Conservation (phyloP, 1,284 basidiomycete species). For the Cryptococcus amylolentus region DNA sequence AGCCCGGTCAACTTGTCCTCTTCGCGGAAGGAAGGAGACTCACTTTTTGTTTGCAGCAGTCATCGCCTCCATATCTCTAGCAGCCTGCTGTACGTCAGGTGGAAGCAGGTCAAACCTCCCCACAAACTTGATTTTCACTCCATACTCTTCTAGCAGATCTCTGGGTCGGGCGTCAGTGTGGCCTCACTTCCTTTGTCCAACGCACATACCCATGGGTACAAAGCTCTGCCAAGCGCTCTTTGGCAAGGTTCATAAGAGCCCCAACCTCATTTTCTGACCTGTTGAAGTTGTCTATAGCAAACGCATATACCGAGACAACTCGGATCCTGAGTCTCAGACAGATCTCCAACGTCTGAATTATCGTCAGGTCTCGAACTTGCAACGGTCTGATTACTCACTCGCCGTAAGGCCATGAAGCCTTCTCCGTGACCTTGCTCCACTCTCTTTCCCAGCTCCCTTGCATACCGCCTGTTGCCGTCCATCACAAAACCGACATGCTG, state of each 20-base stretch:
- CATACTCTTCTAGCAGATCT: constrained; percentile 71
- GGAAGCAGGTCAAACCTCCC: constrained; percentile 78
- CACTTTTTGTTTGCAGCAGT: constrained; percentile 72
- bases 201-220: constrained; percentile 69
- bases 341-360: constrained; percentile 71
- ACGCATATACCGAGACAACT: constrained; percentile 90
- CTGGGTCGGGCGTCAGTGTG: constrained; percentile 48
- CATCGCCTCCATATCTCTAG: constrained; percentile 70
- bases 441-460: constrained; percentile 63
- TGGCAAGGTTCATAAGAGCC: constrained; percentile 79
- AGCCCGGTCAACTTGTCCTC: background rate
- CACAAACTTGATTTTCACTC: constrained; percentile 79
- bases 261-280: constrained; percentile 82
- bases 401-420: constrained; percentile 76
- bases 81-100: constrained; percentile 64
- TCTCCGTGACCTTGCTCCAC: constrained; percentile 76
- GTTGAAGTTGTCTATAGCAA: constrained; percentile 96
- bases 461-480: constrained; percentile 96
- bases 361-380: background rate
- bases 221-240: constrained; percentile 76
- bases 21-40: constrained; percentile 19
- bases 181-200: background rate
- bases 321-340: constrained; percentile 71
- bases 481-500: constrained; percentile 93
- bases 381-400: constrained; percentile 55